Base-by-base conservation (phyloP, 148 eudicot species). In the Rhododendron williamsianum region DNA sequence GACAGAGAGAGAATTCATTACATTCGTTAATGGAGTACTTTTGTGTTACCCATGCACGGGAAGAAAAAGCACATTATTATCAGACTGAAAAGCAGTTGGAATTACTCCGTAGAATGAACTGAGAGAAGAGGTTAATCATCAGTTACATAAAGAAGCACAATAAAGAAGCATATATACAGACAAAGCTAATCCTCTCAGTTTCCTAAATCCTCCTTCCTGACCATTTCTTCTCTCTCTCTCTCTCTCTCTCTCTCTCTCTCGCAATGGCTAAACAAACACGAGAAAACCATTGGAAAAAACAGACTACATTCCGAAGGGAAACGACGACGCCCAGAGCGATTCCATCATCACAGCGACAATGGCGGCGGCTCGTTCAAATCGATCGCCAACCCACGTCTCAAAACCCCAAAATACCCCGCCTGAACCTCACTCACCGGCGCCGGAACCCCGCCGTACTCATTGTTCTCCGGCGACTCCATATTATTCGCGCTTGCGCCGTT, bases 361-460 rank as follows among this genome's bases (percentile, higher is more conserved):
- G 93, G 93, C 13, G 93, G 92, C 23, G 93, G 93, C 87, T 92
- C 90, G 82, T 92, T 92, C 90, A 89, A 81, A 69, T 92, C 93
- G 1, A 92, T 76, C 33, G 86, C 78, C 89, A 92, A 73, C 82
- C 93, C 93, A 71, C 92, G 91, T 52, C 85, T 79, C 74, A 86
- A 84, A 16, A 84, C 81, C 87, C 91, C 91, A 16, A 88, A 86
- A 82, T 23, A 83, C 65, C 33, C 74, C 54, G 80, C 90, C 86
- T 83, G 58, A 9, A 46, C 56, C 9, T 84, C 71, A 10, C 51
- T 60, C 13, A 60, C 93, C 76, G 54, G 27, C 80, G 4, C 86
- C 88, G 72, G 56, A 1, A 43, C 51, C 18, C 9, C 87, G 21
- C 73, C 89, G 56, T 56, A 36, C 45, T 9, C 60, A 7, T 2